Percentiles rank a stretch among this genome's conserved stretches.
Conservation (phyloP, 768 basidiomycete genomes). For the Pleurotus citrinopileatus region DNA sequence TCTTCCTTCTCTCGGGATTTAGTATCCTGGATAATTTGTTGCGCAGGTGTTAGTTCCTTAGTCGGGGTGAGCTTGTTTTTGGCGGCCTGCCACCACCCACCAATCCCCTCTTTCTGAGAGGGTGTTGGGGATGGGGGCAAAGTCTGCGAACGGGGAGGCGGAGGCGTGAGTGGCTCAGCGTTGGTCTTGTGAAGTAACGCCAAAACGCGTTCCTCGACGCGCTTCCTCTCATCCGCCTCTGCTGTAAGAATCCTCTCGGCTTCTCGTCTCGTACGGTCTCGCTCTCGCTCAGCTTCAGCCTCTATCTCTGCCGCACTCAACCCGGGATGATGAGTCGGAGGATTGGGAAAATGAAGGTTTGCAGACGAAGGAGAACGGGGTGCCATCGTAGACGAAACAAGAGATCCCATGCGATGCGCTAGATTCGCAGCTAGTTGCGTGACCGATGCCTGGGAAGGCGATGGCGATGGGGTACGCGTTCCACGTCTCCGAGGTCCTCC, state of each 20-base stretch:
- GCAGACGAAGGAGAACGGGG: slow-evolving; percentile 30
- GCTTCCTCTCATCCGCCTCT: slow-evolving; percentile 67
- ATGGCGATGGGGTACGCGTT: slow-evolving; percentile 46
- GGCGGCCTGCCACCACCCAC: slow-evolving; percentile 71
- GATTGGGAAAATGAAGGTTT: slow-evolving; percentile 14
- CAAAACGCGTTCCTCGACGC: slow-evolving; percentile 71
- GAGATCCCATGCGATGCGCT: slow-evolving; percentile 68
- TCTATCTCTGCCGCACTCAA: slow-evolving; percentile 69
- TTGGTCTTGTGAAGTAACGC: slow-evolving; percentile 61
- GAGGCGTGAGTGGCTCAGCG: slow-evolving; percentile 37
- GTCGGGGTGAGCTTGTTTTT: slow-evolving; percentile 78
- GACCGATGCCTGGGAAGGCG: slow-evolving; percentile 62
- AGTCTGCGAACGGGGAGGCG: slow-evolving; percentile 63
- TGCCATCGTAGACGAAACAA: slow-evolving; percentile 53
- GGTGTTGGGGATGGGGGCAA: slow-evolving; percentile 60
- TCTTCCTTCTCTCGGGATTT: slow-evolving; percentile 63
- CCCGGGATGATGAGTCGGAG: slow-evolving; percentile 36
- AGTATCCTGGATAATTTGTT: slow-evolving; percentile 75
- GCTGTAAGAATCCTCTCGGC: slow-evolving; percentile 73
- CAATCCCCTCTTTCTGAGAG: slow-evolving; percentile 56
- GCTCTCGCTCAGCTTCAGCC: slow-evolving; percentile 74
- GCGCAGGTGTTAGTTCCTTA: slow-evolving; percentile 84
- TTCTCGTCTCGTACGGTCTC: slow-evolving; percentile 71
- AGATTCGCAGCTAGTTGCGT: slow-evolving; percentile 72
- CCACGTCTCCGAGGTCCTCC: slow-evolving; percentile 36